These are phyloP conservation scores for Cryptococcus neoformans DNA, from an alignment of 1,284 basidiomycete species.

Conservation along the genomic window DNA sequence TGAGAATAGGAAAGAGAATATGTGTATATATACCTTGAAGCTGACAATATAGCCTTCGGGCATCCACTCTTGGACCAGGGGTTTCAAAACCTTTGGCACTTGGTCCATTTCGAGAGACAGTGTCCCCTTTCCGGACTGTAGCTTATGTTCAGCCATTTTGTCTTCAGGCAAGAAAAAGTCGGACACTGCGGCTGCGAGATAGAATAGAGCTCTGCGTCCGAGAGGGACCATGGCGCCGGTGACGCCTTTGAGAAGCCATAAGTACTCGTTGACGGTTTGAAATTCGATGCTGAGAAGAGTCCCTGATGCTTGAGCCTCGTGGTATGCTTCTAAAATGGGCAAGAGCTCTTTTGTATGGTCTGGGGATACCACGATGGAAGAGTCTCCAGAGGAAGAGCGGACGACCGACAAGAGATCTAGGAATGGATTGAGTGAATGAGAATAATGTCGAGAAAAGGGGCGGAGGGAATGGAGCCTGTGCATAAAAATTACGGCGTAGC, in stretches of 20 bases:
- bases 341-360: conserved; percentile 60
- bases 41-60: conserved; percentile 89
- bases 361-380: conserved; percentile 62
- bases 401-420: conserved; percentile 90
- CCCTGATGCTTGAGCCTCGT: conserved; percentile 68
- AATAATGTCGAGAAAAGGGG: conserved; percentile 95
- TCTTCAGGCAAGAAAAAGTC: conserved; percentile 95
- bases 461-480: conserved; percentile 95
- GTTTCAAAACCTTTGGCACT: conserved; percentile 92
- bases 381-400: conserved; percentile 1
- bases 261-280: conserved; percentile 93
- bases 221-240: conserved; percentile 59
- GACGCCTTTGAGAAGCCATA: conserved; percentile 84
- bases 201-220: conserved; percentile 79
- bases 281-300: conserved; percentile 83
- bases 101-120: conserved; percentile 97
- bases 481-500: conserved; percentile 98
- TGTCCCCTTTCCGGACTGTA: conserved; percentile 92
- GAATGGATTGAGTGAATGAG: conserved; percentile 96
- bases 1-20: background rate
- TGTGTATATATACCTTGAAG: conserved; percentile 72
- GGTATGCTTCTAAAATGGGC: conserved; percentile 75
- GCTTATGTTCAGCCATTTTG: conserved; percentile 94
- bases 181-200: conserved; percentile 94
- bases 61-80: conserved; percentile 91